phyloP scores from a whole-genome alignment of 78 protist species.

The Neovahlkampfia damariscottae region DNA sequence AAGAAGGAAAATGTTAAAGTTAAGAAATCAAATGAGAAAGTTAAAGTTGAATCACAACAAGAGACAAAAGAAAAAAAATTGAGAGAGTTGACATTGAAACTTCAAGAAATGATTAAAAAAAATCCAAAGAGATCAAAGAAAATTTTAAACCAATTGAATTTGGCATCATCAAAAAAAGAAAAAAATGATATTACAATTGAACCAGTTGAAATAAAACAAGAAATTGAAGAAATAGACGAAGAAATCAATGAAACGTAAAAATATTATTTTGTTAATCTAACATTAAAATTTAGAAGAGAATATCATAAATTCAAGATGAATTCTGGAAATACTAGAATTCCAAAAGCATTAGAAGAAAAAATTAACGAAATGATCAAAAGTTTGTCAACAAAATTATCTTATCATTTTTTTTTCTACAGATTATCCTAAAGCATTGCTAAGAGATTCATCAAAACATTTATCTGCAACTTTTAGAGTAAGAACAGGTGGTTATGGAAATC shows the following conservation, averaged over 20 bases:
- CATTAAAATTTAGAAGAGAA: background rate
- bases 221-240: background rate
- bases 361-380: background rate
- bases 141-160: background rate
- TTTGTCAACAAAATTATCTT: background rate
- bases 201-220: background rate
- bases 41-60: background rate
- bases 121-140: background rate
- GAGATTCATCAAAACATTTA: background rate
- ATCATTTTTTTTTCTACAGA: background rate
- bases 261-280: background rate
- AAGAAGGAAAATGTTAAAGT: background rate
- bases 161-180: conserved; percentile 1
- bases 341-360: background rate
- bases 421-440: background rate
- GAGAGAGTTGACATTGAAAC: background rate
- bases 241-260: background rate
- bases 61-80: background rate
- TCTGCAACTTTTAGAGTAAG: background rate
- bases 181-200: background rate
- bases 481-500: background rate
- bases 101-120: background rate
- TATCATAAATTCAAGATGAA: background rate
- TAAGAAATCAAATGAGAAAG: background rate
- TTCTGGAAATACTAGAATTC: background rate